Base-by-base conservation (phyloP, 176 grass and related monocot genomes). In the Zea mays region DNA sequence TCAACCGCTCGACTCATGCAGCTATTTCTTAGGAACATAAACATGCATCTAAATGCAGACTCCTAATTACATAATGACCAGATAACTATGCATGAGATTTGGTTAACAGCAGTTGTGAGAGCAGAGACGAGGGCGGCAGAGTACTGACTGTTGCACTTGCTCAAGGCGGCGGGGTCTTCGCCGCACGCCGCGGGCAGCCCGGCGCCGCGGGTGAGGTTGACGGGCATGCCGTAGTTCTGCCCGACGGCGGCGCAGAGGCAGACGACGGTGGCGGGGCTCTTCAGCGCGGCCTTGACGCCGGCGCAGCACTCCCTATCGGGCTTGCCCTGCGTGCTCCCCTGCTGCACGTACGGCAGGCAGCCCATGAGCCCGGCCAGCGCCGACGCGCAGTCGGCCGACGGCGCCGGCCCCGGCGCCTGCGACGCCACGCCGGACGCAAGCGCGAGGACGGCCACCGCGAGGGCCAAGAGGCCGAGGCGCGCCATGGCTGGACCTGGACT, bases 181-280 rank as follows among this genome's bases (percentile, higher is more conserved):
- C 85, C 87, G 78, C 93, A 97, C 6, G 76, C 72, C 13, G 83
- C 81, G 15, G 93, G 93, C 34, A 97, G 70, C 38, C 39, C 59
- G 7, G 68, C 79, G 78, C 87, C 90, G 62, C 87, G 86, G 76
- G 90, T 76, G 48, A 88, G 12, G 85, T 97, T 85, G 64, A 92
- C 4, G 10, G 19, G 17, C 17, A 82, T 3, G 83, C 62, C 69
- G 48, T 64, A 40, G 27, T 27, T 27, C 70, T 81, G 19, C 69
- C 47, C 50, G 54, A 88, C 44, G 5, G 64, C 82, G 27, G 16
- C 5, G 58, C 82, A 91, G 78, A 92, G 87, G 83, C 93, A 97
- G 56, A 47, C 3, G 36, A 87, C 69, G 79, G 75, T 47, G 71
- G 50, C 90, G 0, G 86, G 83, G 52, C 56, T 88, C 55, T 5